Percentiles rank a stretch among this genome's conserved stretches.
Evolutionary conservation across 2,329 filamentous ascomycete genomes (phyloP).

Genomic region (Trichoderma guizhouense): DNA sequence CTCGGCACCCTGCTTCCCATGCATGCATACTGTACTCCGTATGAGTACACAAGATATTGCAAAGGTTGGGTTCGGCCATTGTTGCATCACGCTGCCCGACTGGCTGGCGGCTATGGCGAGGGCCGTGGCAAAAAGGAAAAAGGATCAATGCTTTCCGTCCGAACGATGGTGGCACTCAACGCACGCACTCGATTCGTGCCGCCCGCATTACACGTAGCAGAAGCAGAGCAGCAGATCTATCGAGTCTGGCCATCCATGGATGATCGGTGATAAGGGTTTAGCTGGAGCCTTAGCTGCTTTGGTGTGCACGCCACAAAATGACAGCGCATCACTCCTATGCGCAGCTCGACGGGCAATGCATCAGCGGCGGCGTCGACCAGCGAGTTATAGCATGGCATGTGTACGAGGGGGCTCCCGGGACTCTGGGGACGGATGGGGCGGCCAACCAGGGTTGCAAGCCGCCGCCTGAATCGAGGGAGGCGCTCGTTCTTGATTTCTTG

Average conservation of each 20-base stretch:
- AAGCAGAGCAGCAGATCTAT: neutral
- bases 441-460: neutral
- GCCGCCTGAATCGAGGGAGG: neutral
- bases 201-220: neutral
- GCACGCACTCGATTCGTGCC: neutral
- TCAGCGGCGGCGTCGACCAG: constrained; percentile 11
- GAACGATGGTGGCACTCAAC: neutral
- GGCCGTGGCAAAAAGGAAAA: neutral
- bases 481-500: neutral
- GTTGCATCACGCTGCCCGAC: neutral
- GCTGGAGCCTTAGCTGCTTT: constrained; percentile 5
- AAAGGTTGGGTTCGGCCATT: neutral
- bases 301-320: constrained; percentile 19
- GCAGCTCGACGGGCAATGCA: constrained; percentile 11
- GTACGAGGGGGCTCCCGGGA: constrained; percentile 13
- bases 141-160: neutral
- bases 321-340: constrained; percentile 20
- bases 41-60: neutral
- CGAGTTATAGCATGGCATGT: constrained; percentile 17
- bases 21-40: neutral
- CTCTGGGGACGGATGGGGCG: constrained; percentile 13
- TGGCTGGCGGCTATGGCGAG: neutral
- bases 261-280: constrained; percentile 17
- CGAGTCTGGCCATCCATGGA: neutral
- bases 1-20: neutral